Evolutionary conservation across 2,329 filamentous ascomycete species (phyloP).

Genomic region (Sarocladium strictum): DNA sequence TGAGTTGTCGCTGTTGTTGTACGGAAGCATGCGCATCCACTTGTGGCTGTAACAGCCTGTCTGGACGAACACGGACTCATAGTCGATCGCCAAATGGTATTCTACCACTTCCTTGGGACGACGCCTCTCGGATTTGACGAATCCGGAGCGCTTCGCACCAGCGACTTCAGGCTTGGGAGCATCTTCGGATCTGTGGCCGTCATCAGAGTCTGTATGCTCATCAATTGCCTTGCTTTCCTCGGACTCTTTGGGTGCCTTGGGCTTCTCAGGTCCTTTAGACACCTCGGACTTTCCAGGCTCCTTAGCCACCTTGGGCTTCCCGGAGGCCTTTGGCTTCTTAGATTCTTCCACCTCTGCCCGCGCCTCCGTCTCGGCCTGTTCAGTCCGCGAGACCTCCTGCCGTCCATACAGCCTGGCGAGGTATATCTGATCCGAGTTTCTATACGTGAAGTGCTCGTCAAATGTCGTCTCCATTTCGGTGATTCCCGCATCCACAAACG

Average conservation of each 20-base stretch:
- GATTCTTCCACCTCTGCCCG: slow-evolving; percentile 1
- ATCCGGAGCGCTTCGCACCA: background rate
- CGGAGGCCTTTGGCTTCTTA: background rate
- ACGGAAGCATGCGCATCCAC: slow-evolving; percentile 20
- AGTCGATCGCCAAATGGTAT: slow-evolving; percentile 33
- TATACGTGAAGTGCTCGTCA: slow-evolving; percentile 23
- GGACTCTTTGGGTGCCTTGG: background rate
- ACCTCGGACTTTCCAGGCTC: too few species aligned
- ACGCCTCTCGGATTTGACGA: background rate
- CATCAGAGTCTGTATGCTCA: background rate
- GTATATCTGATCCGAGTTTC: slow-evolving; percentile 37
- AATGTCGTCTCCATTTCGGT: slow-evolving; percentile 26
- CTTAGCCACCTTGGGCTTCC: background rate
- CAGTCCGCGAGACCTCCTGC: slow-evolving; percentile 33
- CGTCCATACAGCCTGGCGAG: slow-evolving; percentile 35
- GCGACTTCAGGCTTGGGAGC: slow-evolving; percentile 8
- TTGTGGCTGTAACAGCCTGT: slow-evolving; percentile 15
- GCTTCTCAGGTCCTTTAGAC: background rate
- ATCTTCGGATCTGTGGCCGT: background rate
- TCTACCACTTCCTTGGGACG: slow-evolving; percentile 16
- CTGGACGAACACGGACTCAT: slow-evolving; percentile 34
- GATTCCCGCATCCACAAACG: slow-evolving; percentile 24
- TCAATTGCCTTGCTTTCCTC: background rate
- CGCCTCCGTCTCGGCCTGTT: slow-evolving; percentile 17
- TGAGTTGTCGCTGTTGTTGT: slow-evolving; percentile 20